phyloP scores from a whole-genome alignment of 371 early-diverging fungal species.

The Lichtheimia corymbifera region DNA sequence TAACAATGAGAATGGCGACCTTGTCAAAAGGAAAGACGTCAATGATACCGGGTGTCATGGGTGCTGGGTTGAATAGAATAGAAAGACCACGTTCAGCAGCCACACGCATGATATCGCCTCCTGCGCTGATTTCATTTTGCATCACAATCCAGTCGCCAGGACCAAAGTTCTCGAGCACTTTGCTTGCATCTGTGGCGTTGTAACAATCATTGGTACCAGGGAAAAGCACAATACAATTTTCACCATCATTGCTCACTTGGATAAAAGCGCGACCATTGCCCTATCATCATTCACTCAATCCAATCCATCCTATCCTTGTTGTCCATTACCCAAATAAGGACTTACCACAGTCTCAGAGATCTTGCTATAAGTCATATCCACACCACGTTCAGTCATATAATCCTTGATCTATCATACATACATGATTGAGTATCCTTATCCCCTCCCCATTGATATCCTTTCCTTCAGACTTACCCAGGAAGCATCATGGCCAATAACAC shows the following conservation, averaged over 20 bases:
- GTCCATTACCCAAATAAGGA: neutral
- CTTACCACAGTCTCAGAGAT: constrained; percentile 36
- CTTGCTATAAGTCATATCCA: constrained; percentile 37
- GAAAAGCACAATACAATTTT: constrained; percentile 86
- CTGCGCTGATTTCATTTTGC: constrained; percentile 85
- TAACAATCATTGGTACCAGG: constrained; percentile 80
- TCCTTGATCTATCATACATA: constrained; percentile 30
- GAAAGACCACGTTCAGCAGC: constrained; percentile 64
- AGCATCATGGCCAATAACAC: constrained; percentile 88
- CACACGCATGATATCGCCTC: constrained; percentile 64
- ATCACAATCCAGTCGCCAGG: constrained; percentile 70
- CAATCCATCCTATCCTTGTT: neutral
- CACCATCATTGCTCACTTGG: constrained; percentile 70
- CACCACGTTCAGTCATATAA: constrained; percentile 34
- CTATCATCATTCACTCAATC: constrained; percentile 16
- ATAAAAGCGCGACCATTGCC: constrained; percentile 88
- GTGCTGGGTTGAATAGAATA: constrained; percentile 88
- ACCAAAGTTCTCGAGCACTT: constrained; percentile 46
- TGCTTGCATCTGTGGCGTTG: constrained; percentile 30
- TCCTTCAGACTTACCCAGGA: constrained; percentile 60
- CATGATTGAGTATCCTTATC: neutral
- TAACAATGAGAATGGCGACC: constrained; percentile 79
- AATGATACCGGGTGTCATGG: constrained; percentile 63
- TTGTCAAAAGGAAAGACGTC: constrained; percentile 58
- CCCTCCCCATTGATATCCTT: neutral